Conservation (phyloP, 2,329 filamentous ascomycete genomes). For the Mariannaea sp. region DNA sequence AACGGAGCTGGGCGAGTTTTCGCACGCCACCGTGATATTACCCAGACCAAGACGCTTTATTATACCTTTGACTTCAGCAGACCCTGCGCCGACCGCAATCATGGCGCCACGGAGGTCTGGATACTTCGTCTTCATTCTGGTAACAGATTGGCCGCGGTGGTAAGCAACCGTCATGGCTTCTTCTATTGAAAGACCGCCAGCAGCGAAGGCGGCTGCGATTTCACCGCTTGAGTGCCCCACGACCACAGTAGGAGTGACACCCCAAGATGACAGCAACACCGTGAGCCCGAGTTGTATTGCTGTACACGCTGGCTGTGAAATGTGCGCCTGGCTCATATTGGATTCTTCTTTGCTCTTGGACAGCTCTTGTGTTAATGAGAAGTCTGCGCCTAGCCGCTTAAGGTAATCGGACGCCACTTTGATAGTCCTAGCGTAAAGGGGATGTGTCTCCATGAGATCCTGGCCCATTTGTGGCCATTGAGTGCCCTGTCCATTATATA, state of each 20-base stretch:
- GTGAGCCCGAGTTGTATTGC: constrained; percentile 55
- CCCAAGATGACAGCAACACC: constrained; percentile 50
- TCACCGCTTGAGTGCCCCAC: constrained; percentile 55
- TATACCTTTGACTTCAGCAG: constrained; percentile 47
- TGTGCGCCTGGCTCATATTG: constrained; percentile 45
- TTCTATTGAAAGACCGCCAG: constrained; percentile 50
- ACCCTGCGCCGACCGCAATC: constrained; percentile 58
- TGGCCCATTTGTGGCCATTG: constrained; percentile 47
- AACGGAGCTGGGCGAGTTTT: constrained; percentile 58
- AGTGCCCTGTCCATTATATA: constrained; percentile 50
- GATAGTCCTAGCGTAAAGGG: constrained; percentile 43
- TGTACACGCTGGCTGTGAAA: constrained; percentile 51
- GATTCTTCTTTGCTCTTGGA: constrained; percentile 41
- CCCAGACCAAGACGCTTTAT: constrained; percentile 38
- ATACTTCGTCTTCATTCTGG: constrained; percentile 47
- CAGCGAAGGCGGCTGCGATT: constrained; percentile 53
- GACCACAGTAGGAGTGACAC: constrained; percentile 46
- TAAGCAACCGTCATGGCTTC: constrained; percentile 56
- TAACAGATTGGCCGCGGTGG: constrained; percentile 51
- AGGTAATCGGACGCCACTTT: constrained; percentile 42
- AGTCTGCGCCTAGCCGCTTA: constrained; percentile 41
- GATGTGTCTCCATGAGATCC: constrained; percentile 43
- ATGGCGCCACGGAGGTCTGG: constrained; percentile 54
- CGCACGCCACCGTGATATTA: constrained; percentile 46
- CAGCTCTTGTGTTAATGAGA: constrained; percentile 47